Conservation (phyloP, 345 rosid genomes). For the Acer campestre region DNA sequence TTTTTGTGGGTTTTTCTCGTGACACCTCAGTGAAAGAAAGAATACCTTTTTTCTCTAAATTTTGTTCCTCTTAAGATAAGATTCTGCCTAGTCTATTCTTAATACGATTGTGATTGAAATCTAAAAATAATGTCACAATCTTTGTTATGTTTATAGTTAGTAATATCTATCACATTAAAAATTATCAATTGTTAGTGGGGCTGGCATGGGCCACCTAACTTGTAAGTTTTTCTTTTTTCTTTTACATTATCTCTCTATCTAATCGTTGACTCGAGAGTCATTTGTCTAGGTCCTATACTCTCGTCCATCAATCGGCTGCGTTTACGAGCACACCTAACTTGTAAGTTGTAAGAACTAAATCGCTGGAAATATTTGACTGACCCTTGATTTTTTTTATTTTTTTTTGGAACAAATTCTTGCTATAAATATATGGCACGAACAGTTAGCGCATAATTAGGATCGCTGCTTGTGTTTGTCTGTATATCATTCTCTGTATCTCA, state of each 20-base stretch:
- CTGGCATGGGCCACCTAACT: neutral
- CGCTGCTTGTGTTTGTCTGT: neutral
- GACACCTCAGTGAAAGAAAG: neutral
- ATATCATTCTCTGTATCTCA: neutral
- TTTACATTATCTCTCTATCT: no score
- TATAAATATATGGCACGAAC: neutral
- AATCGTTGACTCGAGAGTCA: no score
- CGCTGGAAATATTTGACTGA: constrained; percentile 25
- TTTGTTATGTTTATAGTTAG: neutral
- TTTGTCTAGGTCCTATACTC: no score
- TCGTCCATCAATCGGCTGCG: no score
- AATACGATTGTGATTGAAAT: no score
- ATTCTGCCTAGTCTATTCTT: neutral
- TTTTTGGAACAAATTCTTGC: neutral
- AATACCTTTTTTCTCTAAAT: neutral
- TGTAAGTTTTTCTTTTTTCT: no score
- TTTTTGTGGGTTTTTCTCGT: neutral
- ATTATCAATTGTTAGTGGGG: neutral
- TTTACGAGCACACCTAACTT: no score
- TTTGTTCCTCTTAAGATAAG: neutral
- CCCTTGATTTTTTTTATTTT: neutral
- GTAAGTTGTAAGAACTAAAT: neutral
- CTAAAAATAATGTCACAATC: neutral
- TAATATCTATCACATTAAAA: neutral
- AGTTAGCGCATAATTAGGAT: constrained; percentile 17